Evolutionary conservation across 2,329 filamentous ascomycete species (phyloP).

Genomic region (Dendryphion nanum): DNA sequence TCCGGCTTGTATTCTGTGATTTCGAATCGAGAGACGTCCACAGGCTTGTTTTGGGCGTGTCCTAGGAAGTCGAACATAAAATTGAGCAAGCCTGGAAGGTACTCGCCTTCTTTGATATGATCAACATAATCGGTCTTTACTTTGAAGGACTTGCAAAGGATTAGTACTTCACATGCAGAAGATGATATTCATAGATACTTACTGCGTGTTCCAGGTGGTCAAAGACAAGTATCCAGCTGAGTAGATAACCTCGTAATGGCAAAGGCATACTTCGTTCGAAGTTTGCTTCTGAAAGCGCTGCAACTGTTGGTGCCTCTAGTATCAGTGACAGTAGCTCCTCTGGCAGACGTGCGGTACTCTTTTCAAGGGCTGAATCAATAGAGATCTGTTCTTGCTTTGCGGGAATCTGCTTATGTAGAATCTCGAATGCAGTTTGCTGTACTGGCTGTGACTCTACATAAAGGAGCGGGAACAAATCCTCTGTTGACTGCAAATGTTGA

Average conservation of each 20-base stretch:
- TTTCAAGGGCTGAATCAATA: constrained; percentile 70
- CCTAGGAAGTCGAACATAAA: constrained; percentile 85
- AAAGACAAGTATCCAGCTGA: constrained; percentile 88
- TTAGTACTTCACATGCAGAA: constrained; percentile 20
- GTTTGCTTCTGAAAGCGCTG: constrained; percentile 63
- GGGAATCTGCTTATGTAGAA: constrained; percentile 80
- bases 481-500: constrained; percentile 60
- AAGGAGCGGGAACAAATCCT: constrained; percentile 72
- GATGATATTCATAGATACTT: constrained; percentile 22
- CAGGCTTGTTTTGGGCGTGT: constrained; percentile 68
- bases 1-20: constrained; percentile 62
- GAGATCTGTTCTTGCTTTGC: constrained; percentile 77
- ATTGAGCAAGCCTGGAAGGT: constrained; percentile 67
- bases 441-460: constrained; percentile 72
- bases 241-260: constrained; percentile 72
- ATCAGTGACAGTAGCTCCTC: constrained; percentile 83
- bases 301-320: constrained; percentile 71
- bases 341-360: constrained; percentile 70
- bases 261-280: constrained; percentile 67
- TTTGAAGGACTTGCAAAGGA: constrained; percentile 61
- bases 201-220: constrained; percentile 74
- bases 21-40: constrained; percentile 70
- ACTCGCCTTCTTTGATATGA: constrained; percentile 71
- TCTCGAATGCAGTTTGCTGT: constrained; percentile 75
- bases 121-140: constrained; percentile 79